These are phyloP conservation scores for Penicillium sp. DNA, from an alignment of 2,329 filamentous ascomycete genomes.

Conservation along the genomic window DNA sequence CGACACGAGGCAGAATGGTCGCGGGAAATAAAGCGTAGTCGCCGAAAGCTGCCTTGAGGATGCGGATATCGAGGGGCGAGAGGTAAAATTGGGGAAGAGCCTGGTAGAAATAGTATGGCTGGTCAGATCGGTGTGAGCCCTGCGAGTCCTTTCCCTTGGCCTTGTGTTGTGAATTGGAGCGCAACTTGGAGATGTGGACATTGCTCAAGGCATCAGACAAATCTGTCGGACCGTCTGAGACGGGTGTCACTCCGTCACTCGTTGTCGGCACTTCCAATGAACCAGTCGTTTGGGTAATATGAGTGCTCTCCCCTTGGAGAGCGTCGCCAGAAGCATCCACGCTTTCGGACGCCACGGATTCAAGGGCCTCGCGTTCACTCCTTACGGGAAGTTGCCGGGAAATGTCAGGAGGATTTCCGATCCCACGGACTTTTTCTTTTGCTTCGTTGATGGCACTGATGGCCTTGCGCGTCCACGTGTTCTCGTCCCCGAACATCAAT, in stretches of 20 bases:
- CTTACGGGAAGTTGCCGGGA: slow-evolving; percentile 47
- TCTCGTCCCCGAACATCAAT: slow-evolving; percentile 82
- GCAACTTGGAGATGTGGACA: slow-evolving; percentile 15
- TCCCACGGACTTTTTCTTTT: slow-evolving; percentile 66
- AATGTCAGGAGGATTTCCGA: slow-evolving; percentile 58
- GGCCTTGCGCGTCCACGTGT: slow-evolving; percentile 86
- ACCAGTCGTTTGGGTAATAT: slow-evolving; percentile 7
- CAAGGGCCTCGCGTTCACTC: slow-evolving; percentile 45
- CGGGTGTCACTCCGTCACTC: slow-evolving; percentile 8
- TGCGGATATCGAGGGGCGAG: slow-evolving; percentile 84
- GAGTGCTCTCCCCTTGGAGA: slow-evolving; percentile 23
- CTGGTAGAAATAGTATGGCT: slow-evolving; percentile 78
- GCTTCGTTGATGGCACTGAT: slow-evolving; percentile 66
- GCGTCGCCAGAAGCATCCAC: slow-evolving; percentile 42
- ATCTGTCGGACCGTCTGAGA: slow-evolving; percentile 16
- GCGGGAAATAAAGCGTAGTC: slow-evolving; percentile 76
- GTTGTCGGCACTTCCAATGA: not conserved
- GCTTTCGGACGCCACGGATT: slow-evolving; percentile 49
- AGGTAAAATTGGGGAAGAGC: slow-evolving; percentile 83
- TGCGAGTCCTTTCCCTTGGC: slow-evolving; percentile 28
- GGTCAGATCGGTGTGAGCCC: slow-evolving; percentile 44
- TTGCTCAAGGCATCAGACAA: slow-evolving; percentile 22
- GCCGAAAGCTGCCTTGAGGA: slow-evolving; percentile 82
- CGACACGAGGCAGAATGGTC: slow-evolving; percentile 77
- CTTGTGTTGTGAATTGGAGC: slow-evolving; percentile 22